Conservation (phyloP, 108 stramenopile species). For the Cylindrotheca fusiformis region DNA sequence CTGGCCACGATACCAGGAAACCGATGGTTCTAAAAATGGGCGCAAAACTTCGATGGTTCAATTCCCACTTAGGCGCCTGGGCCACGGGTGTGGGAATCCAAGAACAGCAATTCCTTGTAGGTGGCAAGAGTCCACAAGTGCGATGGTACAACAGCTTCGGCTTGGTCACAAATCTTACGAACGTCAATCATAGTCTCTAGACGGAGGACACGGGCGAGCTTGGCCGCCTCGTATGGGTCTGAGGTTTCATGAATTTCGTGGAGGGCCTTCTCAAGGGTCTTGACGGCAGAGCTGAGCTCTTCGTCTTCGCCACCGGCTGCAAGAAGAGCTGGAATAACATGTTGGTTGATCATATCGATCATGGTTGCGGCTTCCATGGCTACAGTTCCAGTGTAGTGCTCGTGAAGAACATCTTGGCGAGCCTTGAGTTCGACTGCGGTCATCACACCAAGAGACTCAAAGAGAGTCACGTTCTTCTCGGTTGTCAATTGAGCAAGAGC, state of each 20-base stretch:
- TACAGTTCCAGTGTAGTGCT: constrained; percentile 93
- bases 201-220: constrained; percentile 81
- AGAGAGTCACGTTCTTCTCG: constrained; percentile 90
- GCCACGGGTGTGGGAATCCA: constrained; percentile 64
- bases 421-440: constrained; percentile 78
- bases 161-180: constrained; percentile 84
- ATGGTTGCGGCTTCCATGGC: constrained; percentile 89
- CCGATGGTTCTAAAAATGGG: not conserved
- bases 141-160: constrained; percentile 90
- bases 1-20: not conserved
- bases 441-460: constrained; percentile 89
- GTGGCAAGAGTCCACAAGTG: constrained; percentile 92
- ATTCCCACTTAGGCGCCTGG: not conserved
- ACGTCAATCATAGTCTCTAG: constrained; percentile 94
- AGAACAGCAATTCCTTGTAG: constrained; percentile 94
- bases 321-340: constrained; percentile 89
- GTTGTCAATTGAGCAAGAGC: constrained; percentile 75
- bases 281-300: constrained; percentile 70
- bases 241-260: constrained; percentile 67
- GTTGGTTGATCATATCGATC: constrained; percentile 95
- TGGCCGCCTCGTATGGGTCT: constrained; percentile 61
- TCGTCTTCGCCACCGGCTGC: constrained; percentile 62
- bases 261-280: constrained; percentile 61
- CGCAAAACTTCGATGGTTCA: not conserved
- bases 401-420: constrained; percentile 86